Evolutionary conservation across 2,329 filamentous ascomycete genomes (phyloP).

Genomic region (Epichloe elymi): DNA sequence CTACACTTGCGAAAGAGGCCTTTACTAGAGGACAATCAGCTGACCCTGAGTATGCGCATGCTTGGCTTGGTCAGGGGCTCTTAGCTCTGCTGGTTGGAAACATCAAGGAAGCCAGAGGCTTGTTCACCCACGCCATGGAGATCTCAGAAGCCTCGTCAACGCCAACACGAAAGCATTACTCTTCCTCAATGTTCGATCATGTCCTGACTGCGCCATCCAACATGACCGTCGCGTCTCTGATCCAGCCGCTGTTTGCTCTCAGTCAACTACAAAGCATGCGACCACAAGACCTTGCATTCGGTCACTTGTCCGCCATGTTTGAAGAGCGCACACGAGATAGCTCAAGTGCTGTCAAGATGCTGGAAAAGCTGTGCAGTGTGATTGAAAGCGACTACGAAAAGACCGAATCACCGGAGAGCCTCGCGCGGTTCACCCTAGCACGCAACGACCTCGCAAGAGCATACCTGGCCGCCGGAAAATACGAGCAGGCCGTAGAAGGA

Average conservation of each 20-base stretch:
- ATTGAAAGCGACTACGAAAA: slow-evolving; percentile 76
- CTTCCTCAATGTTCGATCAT: slow-evolving; percentile 70
- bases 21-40: slow-evolving; percentile 87
- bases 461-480: slow-evolving; percentile 56
- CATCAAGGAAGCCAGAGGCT: slow-evolving; percentile 59
- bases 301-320: slow-evolving; percentile 69
- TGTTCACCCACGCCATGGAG: slow-evolving; percentile 91
- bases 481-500: slow-evolving; percentile 59
- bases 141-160: slow-evolving; percentile 68
- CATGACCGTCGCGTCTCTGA: slow-evolving; percentile 46
- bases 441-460: slow-evolving; percentile 81
- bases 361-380: slow-evolving; percentile 53
- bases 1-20: slow-evolving; percentile 74
- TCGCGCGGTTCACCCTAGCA: slow-evolving; percentile 67
- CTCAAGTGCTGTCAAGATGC: slow-evolving; percentile 44
- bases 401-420: slow-evolving; percentile 60
- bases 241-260: slow-evolving; percentile 81
- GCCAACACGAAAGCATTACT: slow-evolving; percentile 65
- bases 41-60: slow-evolving; percentile 85
- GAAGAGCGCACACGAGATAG: slow-evolving; percentile 68
- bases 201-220: slow-evolving; percentile 45
- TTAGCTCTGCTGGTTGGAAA: slow-evolving; percentile 69
- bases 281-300: slow-evolving; percentile 56
- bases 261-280: slow-evolving; percentile 63
- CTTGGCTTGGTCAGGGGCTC: slow-evolving; percentile 87